These are phyloP conservation scores for Asterochloris erici DNA, from an alignment of 139 green algal genomes.

Conservation along the genomic window DNA sequence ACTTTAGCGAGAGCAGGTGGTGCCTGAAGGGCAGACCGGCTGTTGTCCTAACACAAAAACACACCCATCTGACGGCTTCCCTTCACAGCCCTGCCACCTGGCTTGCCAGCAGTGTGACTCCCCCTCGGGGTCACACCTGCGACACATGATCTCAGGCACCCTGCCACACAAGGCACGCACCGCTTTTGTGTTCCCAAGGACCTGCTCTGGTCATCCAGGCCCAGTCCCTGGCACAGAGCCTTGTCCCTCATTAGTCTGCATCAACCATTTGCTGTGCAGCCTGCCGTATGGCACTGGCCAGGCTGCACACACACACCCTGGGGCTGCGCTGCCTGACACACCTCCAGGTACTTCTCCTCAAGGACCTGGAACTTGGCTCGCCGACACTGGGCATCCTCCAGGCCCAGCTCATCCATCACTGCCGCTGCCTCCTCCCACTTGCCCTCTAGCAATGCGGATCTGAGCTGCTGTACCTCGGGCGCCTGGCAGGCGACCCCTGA, in stretches of 20 bases:
- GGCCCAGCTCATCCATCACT: conserved; percentile 49
- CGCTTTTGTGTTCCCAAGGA: too few relatives aligned
- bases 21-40: too few relatives aligned
- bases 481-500: conserved; percentile 60
- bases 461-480: conserved; percentile 44
- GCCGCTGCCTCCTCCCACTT: conserved; percentile 50
- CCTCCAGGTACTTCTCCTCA: conserved; percentile 57
- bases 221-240: neutral
- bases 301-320: too few relatives aligned
- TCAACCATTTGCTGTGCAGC: neutral
- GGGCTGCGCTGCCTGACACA: neutral
- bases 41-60: too few relatives aligned
- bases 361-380: conserved; percentile 52
- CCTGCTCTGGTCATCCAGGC: too few relatives aligned
- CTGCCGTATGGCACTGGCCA: neutral
- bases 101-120: too few relatives aligned
- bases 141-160: too few relatives aligned
- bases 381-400: neutral
- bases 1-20: too few relatives aligned
- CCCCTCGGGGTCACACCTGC: too few relatives aligned
- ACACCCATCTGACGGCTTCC: too few relatives aligned
- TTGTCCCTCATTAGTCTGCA: neutral
- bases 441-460: conserved; percentile 49
- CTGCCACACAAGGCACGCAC: too few relatives aligned
- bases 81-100: too few relatives aligned